Evolutionary conservation across 495 filamentous ascomycete genomes (phyloP), one percentile per base, ranked within the genome.

Genomic region (Neurospora sp.): DNA sequence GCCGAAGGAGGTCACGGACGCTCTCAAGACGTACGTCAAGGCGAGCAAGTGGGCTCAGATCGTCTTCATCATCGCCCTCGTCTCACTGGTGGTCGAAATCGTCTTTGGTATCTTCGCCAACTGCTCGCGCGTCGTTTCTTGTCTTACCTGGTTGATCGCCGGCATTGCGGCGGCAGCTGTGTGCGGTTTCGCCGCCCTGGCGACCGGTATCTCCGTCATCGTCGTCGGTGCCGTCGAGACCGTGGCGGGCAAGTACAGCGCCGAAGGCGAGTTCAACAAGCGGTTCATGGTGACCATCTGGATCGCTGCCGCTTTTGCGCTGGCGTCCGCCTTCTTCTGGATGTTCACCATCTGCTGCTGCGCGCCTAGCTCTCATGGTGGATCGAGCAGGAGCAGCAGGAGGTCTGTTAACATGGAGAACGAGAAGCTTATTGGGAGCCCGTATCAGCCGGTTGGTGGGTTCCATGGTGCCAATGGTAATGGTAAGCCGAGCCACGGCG

Each of bases 291-390:
- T 86, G 35, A 82, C 87, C 5, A 87, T 90, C 70, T 98, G 95
- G 95, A 82, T 97, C 70, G 91, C 90, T 70, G 91, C 90, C 12
- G 91, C 86, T 40, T 96, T 96, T 81, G 89, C 91, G 66, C 76
- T 93, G 31, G 92, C 79, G 69, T 90, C 90, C 16, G 87, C 87
- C 73, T 76, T 97, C 77, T 97, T 97, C 91, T 98, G 95, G 95
- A 84, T 92, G 76, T 89, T 97, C 82, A 93, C 90, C 82, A 86
- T 90, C 72, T 98, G 95, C 91, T 98, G 95, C 90, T 97, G 95
- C 86, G 78, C 81, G 71, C 83, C 82, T 69, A 84, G 84, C 77
- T 60, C 54, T 31, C 31, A 31, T 18, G 78, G 82, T 73, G 77
- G 79, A 44, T 73, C 76, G 16, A 69, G 79, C 74, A 62, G 73